Evolutionary conservation across 2,329 filamentous ascomycete species (phyloP).

Genomic region (Teratosphaeria epicoccoides): DNA sequence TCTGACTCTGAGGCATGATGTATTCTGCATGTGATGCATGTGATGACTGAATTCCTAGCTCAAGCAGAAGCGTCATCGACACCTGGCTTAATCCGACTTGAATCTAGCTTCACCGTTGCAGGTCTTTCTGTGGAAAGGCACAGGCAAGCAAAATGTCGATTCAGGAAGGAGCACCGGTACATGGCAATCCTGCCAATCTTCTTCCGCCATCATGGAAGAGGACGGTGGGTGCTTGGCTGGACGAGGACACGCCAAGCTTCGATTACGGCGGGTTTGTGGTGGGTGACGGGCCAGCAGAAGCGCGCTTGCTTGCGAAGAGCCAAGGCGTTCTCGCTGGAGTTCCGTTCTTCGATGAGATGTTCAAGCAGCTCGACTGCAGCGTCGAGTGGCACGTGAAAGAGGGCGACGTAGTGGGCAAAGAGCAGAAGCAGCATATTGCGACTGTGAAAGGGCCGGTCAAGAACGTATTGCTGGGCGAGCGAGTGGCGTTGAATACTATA

Average conservation of each 20-base stretch:
- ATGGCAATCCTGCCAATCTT: conserved; percentile 58
- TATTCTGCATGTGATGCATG: no score
- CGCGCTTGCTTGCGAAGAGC: conserved; percentile 46
- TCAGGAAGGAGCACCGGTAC: conserved; percentile 43
- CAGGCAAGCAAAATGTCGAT: conserved; percentile 19
- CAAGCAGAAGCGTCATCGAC: neutral
- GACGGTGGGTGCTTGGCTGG: conserved; percentile 72
- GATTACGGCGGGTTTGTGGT: conserved; percentile 98
- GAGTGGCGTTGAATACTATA: conserved; percentile 83
- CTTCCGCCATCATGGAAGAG: conserved; percentile 78
- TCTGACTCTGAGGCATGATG: no score
- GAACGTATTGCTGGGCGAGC: conserved; percentile 77
- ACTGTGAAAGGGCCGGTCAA: conserved; percentile 78
- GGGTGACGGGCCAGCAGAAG: conserved; percentile 49
- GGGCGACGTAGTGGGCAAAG: conserved; percentile 54
- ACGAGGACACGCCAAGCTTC: conserved; percentile 91
- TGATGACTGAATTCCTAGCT: no score
- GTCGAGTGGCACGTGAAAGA: conserved; percentile 80
- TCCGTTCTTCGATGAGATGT: conserved; percentile 93
- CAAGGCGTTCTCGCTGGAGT: conserved; percentile 77
- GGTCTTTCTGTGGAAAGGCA: neutral
- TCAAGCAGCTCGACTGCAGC: conserved; percentile 76
- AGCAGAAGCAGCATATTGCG: conserved; percentile 56
- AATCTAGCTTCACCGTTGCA: neutral
- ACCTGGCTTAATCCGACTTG: neutral